These are phyloP conservation scores for Parmelia sp. DNA, from an alignment of 495 filamentous ascomycete species.

Conservation along the genomic window DNA sequence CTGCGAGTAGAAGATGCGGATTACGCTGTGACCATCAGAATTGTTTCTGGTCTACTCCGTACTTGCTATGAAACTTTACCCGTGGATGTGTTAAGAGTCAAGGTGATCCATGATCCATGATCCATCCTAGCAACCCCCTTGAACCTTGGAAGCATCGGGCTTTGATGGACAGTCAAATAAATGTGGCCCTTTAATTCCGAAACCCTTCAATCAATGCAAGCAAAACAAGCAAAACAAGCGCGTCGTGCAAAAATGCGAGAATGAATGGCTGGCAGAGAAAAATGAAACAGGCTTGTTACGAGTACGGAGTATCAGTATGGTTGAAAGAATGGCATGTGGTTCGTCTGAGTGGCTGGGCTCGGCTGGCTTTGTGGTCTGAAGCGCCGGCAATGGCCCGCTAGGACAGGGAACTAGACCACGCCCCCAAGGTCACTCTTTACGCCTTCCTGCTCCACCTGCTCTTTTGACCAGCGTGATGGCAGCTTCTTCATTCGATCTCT, in stretches of 20 bases:
- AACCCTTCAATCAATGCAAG: too few relatives aligned
- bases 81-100: not conserved
- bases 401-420: not conserved
- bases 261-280: constrained; percentile 20
- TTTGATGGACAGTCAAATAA: constrained; percentile 4
- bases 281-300: constrained; percentile 9
- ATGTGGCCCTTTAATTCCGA: not conserved
- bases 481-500: not conserved
- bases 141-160: not conserved
- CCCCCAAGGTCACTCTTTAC: not conserved
- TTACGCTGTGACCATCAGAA: not conserved
- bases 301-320: constrained; percentile 10
- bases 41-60: constrained; percentile 2
- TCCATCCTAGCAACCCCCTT: not conserved
- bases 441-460: too few relatives aligned
- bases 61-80: constrained; percentile 9
- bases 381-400: constrained; percentile 12
- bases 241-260: not conserved
- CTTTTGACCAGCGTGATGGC: too few relatives aligned
- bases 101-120: too few relatives aligned
- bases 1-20: constrained; percentile 4
- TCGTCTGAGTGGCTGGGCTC: constrained; percentile 15
- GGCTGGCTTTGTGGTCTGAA: not conserved
- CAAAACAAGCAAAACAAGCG: constrained; percentile 1
- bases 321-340: constrained; percentile 7